Base-by-base conservation (phyloP, 805 yeast species). In the fission yeast (Schizosaccharomyces pombe) region DNA sequence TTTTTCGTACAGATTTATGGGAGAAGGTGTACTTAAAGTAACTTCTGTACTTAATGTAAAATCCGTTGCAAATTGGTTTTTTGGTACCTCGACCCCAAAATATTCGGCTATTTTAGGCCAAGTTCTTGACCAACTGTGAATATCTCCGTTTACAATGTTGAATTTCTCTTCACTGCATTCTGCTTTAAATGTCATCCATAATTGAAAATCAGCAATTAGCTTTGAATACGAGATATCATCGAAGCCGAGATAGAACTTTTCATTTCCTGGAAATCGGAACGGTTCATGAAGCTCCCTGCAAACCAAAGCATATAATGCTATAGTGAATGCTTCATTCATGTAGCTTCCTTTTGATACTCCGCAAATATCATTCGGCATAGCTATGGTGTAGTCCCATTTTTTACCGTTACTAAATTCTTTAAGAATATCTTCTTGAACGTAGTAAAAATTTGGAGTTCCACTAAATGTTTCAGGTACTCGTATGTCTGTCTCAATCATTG, bases 361-460 rank as follows among this genome's bases (percentile, higher is more conserved):
- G 12, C 52, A 47, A 30, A 47, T 47, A n/a, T 47, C 52, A n/a
- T 47, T 47, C 14, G 52, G 52, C 32, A 26, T 26, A n/a, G 30
- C 32, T 8, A 47, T 24, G 2, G 26, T 26, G 12, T 28, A 47
- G 32, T 47, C 52, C 52, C 52, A 47, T 12, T 19, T 12, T 14
- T 47, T 47, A 5, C 16, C 26, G 2, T 8, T 30, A 29, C 52
- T 28, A 16, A 47, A 3, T 28, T 47, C 52, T 28, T 14, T 14
- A 14, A 47, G 52, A 8, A 47, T 47, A n/a, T 47, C 52, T 22
- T 47, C 52, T 29, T 47, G 52, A 5, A 29, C 32, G n/a, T 47
- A 47, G 12, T 47, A 47, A 6, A 47, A 47, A 24, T 47, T 47
- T 19, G 52, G 52, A 14, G 52, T 9, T 8, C 32, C 52, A 16